Base-by-base conservation (phyloP, 208 protist species). In the Trichomonas gallinae region DNA sequence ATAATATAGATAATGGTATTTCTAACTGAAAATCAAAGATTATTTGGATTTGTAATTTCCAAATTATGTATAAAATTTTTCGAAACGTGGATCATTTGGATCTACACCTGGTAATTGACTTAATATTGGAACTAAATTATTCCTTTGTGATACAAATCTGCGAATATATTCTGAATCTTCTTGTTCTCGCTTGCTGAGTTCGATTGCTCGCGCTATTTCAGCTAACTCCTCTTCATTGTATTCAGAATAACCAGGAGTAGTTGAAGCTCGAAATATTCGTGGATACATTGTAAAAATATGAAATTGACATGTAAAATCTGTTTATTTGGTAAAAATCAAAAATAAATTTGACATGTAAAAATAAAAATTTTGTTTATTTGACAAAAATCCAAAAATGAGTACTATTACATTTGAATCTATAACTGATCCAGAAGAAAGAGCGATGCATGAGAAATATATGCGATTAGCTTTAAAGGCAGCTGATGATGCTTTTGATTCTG, bases 381-480 rank as follows among this genome's bases (percentile, higher is more conserved):
- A 51, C 3, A 51, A 26, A 72, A 72, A 72, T 31, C n/a, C n/a
- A 72, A n/a, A 31, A 17, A 72, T 72, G 58, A 72, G 21, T 72
- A 72, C 58, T 31, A 72, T 72, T 72, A 3, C 58, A 31, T 72
- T 72, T n/a, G 58, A 72, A n/a, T 4, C 11, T 31, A 72, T 72
- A 46, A 46, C 21, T 46, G 38, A 89, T 89, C 34, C 42, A 48
- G 26, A 93, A 51, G 21, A 34, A 51, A 48, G 44, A 34, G 26
- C 21, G 15, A 93, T 51, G 21, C 87, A 93, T 38, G 87, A 93
- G 38, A 40, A 93, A 51, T 93, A 93, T 51, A 93, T 93, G 87
- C 0, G 26, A 51, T 34, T 48, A 93, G 87, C 87, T 38, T 51
- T 93, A 51, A 51, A 51, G 38, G 44, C 45, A 93, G 44, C 87